Conservation (phyloP, 352 stramenopile genomes). For the Hyaloperonospora brassicae region DNA sequence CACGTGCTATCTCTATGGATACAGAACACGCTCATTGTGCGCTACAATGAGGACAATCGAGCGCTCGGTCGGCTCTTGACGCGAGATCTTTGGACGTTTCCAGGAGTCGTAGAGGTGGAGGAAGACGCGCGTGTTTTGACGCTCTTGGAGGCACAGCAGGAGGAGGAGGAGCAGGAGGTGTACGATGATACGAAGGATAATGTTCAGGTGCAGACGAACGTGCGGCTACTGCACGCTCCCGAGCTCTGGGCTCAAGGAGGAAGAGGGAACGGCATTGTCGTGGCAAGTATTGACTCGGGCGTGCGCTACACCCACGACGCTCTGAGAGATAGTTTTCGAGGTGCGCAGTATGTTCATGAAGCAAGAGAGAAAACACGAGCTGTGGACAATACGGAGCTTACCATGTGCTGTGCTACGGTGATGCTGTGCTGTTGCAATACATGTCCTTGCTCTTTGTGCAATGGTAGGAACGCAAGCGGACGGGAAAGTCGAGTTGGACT, state of each 20-base stretch:
- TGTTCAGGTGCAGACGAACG: constrained; percentile 30
- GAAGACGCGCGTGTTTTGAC: constrained; percentile 23
- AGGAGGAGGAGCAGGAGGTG: not conserved
- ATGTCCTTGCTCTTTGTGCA: not conserved
- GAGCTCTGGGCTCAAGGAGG: constrained; percentile 37
- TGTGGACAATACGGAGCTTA: no score
- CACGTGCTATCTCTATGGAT: constrained; percentile 40
- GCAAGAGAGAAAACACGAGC: no score
- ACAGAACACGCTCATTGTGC: constrained; percentile 51
- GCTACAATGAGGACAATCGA: constrained; percentile 5
- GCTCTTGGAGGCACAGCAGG: constrained; percentile 15
- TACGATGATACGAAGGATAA: not conserved
- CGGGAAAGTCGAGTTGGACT: constrained; percentile 43
- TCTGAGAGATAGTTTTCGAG: constrained; percentile 40
- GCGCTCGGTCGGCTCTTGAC: constrained; percentile 16
- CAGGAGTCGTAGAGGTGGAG: constrained; percentile 39
- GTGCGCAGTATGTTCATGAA: not conserved
- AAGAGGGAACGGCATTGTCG: constrained; percentile 35
- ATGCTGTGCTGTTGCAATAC: not conserved
- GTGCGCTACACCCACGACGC: constrained; percentile 62
- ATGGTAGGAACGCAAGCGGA: constrained; percentile 20
- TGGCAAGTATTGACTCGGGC: constrained; percentile 66
- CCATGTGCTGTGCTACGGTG: not conserved
- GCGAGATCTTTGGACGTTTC: constrained; percentile 25
- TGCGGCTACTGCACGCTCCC: constrained; percentile 41